Base-by-base conservation (phyloP, 1,284 basidiomycete genomes). In the Trametes versicolor region DNA sequence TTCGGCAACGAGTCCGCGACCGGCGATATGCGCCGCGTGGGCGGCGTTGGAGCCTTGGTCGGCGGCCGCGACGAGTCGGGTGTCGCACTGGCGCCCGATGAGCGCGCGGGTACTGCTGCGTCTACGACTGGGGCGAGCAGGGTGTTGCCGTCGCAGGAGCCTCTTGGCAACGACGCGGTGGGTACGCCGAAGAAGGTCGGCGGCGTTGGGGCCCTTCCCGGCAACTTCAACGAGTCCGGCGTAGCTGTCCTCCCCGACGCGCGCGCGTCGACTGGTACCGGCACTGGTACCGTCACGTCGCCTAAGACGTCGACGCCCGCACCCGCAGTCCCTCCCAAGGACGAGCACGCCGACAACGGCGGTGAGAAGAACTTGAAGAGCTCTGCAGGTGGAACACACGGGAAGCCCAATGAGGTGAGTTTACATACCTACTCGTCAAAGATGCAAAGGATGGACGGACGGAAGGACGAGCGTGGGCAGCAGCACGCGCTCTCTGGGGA, bases 191-290 rank as follows among this genome's bases (percentile, higher is more conserved):
- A 54, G 41, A 63, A 64, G 45, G 62, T 65, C 29, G 62, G 64
- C 23, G 76, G 75, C 10, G 73, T 72, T 4, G 79, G 76, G 9
- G 67, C 72, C 4, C 71, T 78, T 5, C 75, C 76, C 9, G 76
- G 77, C n/a, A 45, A 49, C 2, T 55, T 62, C 5, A 68, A 69
- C 43, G 77, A 80, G 60, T 39, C 58, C 8, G 73, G 70, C 47
- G 75, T 75, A 7, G 76, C 76, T 8, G 69, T 70, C 34, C 69
- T 78, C 3, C 77, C 78, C 8, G 74, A 74, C 27, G 77, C 78
- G 65, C 57, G 47, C 25, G 55, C 48, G 37, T 60, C 36, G 19
- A 57, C 60, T 5, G 60, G 60, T 4, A 57, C 54, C 10, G 48
- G 60, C 13, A 57, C 54, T 6, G 48, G 60, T 7, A 57, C 53